phyloP scores from a whole-genome alignment of 805 yeast genomes.

The Metschnikowia picachoensis region DNA sequence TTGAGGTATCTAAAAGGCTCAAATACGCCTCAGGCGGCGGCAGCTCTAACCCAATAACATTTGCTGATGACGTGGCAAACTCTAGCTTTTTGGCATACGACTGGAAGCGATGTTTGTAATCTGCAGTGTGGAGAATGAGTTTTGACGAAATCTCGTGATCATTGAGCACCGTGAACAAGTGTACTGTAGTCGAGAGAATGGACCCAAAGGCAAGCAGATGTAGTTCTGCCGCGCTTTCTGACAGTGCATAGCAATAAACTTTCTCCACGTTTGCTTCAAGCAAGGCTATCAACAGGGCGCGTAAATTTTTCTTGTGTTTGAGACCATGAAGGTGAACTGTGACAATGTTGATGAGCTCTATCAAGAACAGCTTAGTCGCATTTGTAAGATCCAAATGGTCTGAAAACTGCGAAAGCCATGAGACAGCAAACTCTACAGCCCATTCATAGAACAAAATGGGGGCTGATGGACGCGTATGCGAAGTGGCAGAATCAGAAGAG shows the following conservation, averaged over 20 bases:
- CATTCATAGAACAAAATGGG: constrained; percentile 26
- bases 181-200: constrained; percentile 19
- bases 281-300: constrained; percentile 16
- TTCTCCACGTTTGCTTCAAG: constrained; percentile 18
- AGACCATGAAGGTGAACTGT: constrained; percentile 28
- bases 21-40: background rate
- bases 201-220: constrained; percentile 3
- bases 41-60: background rate
- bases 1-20: constrained; percentile 20
- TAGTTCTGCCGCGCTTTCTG: background rate
- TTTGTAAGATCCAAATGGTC: constrained; percentile 16
- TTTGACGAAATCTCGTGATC: constrained; percentile 33
- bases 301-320: constrained; percentile 22
- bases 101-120: constrained; percentile 27
- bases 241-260: constrained; percentile 14
- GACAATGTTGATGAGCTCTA: constrained; percentile 29
- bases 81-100: constrained; percentile 29
- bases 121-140: constrained; percentile 22
- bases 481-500: constrained; percentile 1
- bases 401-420: constrained; percentile 22
- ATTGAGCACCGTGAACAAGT: constrained; percentile 34
- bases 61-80: constrained; percentile 16
- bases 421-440: constrained; percentile 26
- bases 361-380: constrained; percentile 30
- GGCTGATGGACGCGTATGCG: constrained; percentile 1